These are phyloP conservation scores for Cystofilobasidium ferigula DNA, from an alignment of 768 basidiomycete species.

Conservation along the genomic window DNA sequence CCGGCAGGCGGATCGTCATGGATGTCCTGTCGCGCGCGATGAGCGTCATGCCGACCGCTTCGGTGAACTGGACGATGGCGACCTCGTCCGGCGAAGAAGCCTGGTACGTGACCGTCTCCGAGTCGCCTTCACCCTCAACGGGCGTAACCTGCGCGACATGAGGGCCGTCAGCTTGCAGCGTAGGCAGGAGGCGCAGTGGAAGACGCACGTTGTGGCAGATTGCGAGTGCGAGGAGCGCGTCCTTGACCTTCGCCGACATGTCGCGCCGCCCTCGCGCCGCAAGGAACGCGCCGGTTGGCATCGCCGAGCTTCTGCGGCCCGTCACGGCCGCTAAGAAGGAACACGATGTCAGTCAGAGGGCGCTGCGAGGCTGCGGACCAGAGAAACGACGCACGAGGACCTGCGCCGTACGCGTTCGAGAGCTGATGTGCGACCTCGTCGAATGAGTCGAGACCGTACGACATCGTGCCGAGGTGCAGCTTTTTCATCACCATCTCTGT, in stretches of 20 bases:
- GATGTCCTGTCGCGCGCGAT: conserved; percentile 76
- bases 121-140: conserved; percentile 68
- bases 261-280: conserved; percentile 78
- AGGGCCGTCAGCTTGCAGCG: background rate
- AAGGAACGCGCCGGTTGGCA: conserved; percentile 67
- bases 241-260: conserved; percentile 84
- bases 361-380: background rate
- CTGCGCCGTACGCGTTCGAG: conserved; percentile 59
- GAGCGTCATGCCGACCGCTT: conserved; percentile 82
- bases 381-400: conserved; percentile 44
- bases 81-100: conserved; percentile 98
- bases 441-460: conserved; percentile 95
- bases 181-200: background rate
- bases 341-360: background rate
- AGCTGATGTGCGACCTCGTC: conserved; percentile 92
- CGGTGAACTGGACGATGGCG: conserved; percentile 94
- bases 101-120: conserved; percentile 72
- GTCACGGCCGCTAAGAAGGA: background rate
- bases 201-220: conserved; percentile 81
- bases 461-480: conserved; percentile 96
- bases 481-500: conserved; percentile 99
- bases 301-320: conserved; percentile 46
- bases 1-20: conserved; percentile 70
- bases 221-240: conserved; percentile 84
- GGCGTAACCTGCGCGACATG: conserved; percentile 68